Evolutionary conservation across 2,329 filamentous ascomycete genomes (phyloP), one percentile per base, ranked within the genome.

Genomic region (Colletotrichum orbiculare): DNA sequence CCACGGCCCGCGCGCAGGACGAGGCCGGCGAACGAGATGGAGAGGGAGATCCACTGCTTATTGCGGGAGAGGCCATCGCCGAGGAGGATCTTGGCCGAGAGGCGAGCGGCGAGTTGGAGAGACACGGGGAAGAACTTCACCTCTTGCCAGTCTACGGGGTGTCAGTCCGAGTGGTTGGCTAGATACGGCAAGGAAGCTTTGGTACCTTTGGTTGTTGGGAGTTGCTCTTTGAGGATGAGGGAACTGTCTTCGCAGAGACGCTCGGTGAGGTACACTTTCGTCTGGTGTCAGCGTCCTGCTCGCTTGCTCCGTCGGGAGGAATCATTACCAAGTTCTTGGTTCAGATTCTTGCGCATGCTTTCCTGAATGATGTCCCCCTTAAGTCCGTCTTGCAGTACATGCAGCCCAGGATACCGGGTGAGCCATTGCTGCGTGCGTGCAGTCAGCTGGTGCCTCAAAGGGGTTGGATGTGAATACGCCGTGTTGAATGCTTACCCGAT

Each of bases 31-130:
- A 81, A 83, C 15, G 75, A 71, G 71, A 81, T 73, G 56, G 79
- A 71, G 58, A 83, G 77, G 2, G 78, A 72, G 33, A 85, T 75
- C 83, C 83, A 86, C 46, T 77, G 72, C 17, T 78, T 70, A 66
- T 85, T 77, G 5, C 80, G 80, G 69, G 80, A 83, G 13, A 84
- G 70, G 4, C 75, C 71, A 7, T 72, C 69, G 4, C 83, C 83
- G 4, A 85, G 71, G 67, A 85, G 85, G 6, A 84, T 77, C 6
- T 82, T 76, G 4, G 83, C 81, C 0, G 83, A 83, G 13, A 85
- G 68, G 10, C 82, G 80, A 11, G 83, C 81, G 11, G 87, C 77
- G 8, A 83, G 53, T 7, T 66, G 52, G 6, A 61, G 13, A 11
- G 58, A 38, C 6, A 59, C 50, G 1, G 61, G 50, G 25, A 59